Evolutionary conservation across 2,329 filamentous ascomycete genomes (phyloP).

Genomic region (Parafenestella ontariensis): DNA sequence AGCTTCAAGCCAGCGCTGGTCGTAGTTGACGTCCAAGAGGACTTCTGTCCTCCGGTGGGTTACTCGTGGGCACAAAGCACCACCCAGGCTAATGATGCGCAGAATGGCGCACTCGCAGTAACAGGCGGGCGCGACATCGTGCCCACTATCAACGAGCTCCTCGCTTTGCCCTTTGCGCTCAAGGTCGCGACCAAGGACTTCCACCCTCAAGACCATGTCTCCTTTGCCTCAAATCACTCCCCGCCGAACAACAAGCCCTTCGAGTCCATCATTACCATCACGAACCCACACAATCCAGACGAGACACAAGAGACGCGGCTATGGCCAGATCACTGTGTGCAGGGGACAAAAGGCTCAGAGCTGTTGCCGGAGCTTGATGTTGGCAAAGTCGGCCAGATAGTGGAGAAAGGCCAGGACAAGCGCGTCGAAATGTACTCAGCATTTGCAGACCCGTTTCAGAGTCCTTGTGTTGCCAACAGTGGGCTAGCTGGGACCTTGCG

Average conservation of each 20-base stretch:
- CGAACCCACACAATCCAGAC: conserved; percentile 68
- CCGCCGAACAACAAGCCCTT: conserved; percentile 71
- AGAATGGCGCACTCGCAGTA: conserved; percentile 90
- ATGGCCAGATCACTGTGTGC: conserved; percentile 92
- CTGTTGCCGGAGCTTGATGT: conserved; percentile 75
- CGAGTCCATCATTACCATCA: conserved; percentile 67
- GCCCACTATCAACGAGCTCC: conserved; percentile 74
- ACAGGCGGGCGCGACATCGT: conserved; percentile 73
- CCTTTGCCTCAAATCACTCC: conserved; percentile 82
- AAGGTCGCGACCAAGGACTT: conserved; percentile 92
- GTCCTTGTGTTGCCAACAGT: conserved; percentile 65
- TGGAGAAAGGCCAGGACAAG: conserved; percentile 79
- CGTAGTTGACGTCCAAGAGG: conserved; percentile 89
- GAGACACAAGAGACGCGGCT: conserved; percentile 73
- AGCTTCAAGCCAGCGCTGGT: conserved; percentile 64
- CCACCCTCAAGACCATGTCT: conserved; percentile 83
- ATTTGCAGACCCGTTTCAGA: conserved; percentile 80
- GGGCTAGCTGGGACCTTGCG: conserved; percentile 67
- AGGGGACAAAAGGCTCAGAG: conserved; percentile 73
- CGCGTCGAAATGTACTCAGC: conserved; percentile 93
- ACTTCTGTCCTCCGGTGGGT: conserved; percentile 89
- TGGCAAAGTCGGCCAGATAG: conserved; percentile 65
- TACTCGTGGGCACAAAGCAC: not conserved
- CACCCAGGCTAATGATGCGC: conserved; percentile 22
- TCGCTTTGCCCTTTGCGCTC: conserved; percentile 72